A percentile compares a stretch with the other conserved stretches of the same genome.
Conservation (phyloP, 106 monocot species). For the Dioscorea zingiberensis region DNA sequence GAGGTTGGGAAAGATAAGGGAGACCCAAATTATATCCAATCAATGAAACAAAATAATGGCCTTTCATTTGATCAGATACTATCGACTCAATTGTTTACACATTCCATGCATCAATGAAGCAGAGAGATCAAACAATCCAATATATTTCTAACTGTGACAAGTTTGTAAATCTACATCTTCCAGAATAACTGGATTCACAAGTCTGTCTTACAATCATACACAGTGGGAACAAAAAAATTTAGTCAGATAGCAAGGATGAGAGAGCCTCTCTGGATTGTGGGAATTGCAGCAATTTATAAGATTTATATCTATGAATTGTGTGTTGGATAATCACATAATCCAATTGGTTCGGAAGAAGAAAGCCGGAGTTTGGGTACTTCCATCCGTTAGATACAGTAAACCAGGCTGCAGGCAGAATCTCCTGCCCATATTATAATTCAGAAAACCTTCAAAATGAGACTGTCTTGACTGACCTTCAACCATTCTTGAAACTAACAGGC, state of each 20-base stretch:
- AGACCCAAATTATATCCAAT: not conserved
- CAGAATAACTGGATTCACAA: too few relatives aligned
- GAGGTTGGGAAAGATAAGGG: not conserved
- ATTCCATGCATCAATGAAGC: too few relatives aligned
- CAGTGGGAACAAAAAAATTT: too few relatives aligned
- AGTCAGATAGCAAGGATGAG: too few relatives aligned
- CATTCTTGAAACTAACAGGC: slow-evolving; percentile 45
- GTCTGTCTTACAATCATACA: too few relatives aligned
- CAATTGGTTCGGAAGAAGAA: slow-evolving; percentile 58
- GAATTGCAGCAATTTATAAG: too few relatives aligned
- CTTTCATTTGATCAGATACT: not conserved
- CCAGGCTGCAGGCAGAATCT: slow-evolving; percentile 61
- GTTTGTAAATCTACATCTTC: too few relatives aligned
- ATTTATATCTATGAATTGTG: too few relatives aligned
- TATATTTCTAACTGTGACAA: too few relatives aligned
- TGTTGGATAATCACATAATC: slow-evolving; percentile 36
- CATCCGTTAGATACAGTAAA: slow-evolving; percentile 42
- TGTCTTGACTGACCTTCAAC: slow-evolving; percentile 19
- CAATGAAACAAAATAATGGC: not conserved
- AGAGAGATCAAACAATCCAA: too few relatives aligned
- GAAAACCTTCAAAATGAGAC: slow-evolving; percentile 69
- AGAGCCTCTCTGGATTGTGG: too few relatives aligned
- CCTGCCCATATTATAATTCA: slow-evolving; percentile 52
- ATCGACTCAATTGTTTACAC: too few relatives aligned
- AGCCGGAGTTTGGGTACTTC: slow-evolving; percentile 31